These are phyloP conservation scores for Breynia disticha DNA, from an alignment of 441 rosid genomes.

Conservation along the genomic window DNA sequence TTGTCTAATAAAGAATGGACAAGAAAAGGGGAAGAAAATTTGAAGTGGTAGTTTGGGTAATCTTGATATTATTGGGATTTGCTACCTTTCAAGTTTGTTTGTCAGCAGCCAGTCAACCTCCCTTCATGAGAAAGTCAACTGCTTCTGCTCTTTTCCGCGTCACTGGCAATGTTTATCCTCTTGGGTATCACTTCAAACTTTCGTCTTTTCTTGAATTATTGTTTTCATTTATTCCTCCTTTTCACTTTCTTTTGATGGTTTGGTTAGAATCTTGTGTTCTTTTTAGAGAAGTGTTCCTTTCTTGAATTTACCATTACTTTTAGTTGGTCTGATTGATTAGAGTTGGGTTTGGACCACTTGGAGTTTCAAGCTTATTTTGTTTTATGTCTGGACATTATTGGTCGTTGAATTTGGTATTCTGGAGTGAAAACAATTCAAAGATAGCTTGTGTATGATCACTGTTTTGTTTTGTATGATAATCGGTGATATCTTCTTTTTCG, in stretches of 20 bases:
- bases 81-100: slow-evolving; percentile 17
- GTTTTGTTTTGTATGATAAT: no score
- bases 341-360: background rate
- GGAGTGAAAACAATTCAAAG: no score
- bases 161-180: slow-evolving; percentile 79
- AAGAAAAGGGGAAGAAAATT: no score
- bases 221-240: slow-evolving; percentile 1
- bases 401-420: background rate
- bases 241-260: background rate
- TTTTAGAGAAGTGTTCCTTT: background rate
- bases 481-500: no score
- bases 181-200: slow-evolving; percentile 37
- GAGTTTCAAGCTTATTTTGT: background rate
- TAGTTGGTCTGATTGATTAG: background rate
- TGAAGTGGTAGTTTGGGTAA: no score
- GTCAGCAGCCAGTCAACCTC: slow-evolving; percentile 22
- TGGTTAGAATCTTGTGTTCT: background rate
- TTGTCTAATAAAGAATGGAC: no score
- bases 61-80: background rate
- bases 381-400: background rate
- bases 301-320: background rate
- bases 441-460: no score
- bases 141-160: slow-evolving; percentile 51
- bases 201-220: slow-evolving; percentile 4
- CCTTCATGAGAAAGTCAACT: slow-evolving; percentile 21